Conservation (phyloP, 2,329 filamentous ascomycete species). For the Exophiala sideris region DNA sequence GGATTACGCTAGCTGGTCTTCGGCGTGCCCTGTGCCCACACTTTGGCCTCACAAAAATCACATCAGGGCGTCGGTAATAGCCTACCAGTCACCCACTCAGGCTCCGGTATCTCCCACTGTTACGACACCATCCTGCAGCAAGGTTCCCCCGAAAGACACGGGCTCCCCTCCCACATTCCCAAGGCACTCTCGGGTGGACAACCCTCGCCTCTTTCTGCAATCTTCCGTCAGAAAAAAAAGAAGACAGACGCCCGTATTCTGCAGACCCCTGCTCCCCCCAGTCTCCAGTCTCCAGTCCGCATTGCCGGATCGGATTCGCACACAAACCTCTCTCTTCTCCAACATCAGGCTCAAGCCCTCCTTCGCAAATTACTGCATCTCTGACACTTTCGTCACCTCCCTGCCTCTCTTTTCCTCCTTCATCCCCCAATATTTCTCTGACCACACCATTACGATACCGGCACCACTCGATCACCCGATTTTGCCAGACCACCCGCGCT, state of each 20-base stretch:
- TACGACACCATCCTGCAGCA: not conserved
- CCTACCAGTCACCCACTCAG: not conserved
- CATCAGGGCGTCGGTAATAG: not conserved
- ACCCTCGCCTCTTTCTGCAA: slow-evolving; percentile 11
- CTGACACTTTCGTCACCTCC: slow-evolving; percentile 9
- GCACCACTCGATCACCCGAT: not conserved
- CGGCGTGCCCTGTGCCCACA: slow-evolving; percentile 4
- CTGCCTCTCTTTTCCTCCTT: not conserved
- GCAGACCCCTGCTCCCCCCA: slow-evolving; percentile 22
- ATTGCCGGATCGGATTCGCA: slow-evolving; percentile 17
- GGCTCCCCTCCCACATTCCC: slow-evolving; percentile 5
- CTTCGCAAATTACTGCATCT: slow-evolving; percentile 8
- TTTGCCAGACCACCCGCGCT: slow-evolving; percentile 17
- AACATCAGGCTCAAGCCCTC: slow-evolving; percentile 4
- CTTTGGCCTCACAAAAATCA: not conserved
- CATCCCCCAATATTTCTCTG: slow-evolving; percentile 15
- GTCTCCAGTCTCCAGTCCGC: slow-evolving; percentile 25
- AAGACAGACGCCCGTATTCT: slow-evolving; percentile 3
- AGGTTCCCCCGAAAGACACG: not conserved
- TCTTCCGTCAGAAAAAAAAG: slow-evolving; percentile 13
- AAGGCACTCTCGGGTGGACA: slow-evolving; percentile 5
- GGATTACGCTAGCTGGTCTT: slow-evolving; percentile 11
- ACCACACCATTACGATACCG: slow-evolving; percentile 18
- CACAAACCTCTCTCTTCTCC: slow-evolving; percentile 2
- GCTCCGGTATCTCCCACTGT: not conserved